Conservation (phyloP, 768 basidiomycete genomes). For the Cyclocybe cylindracea region DNA sequence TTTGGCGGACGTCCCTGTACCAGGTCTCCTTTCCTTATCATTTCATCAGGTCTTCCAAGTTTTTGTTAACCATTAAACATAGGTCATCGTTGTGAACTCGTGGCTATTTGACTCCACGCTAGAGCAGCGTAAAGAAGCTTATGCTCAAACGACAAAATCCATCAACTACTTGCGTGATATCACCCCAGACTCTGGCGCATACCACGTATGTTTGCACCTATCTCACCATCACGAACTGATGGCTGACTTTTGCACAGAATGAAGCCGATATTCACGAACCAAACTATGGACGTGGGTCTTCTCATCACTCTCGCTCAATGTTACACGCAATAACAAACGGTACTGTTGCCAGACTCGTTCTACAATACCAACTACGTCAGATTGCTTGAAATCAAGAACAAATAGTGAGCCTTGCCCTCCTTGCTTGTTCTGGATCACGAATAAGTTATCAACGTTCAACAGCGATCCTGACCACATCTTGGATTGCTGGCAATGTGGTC, state of each 20-base stretch:
- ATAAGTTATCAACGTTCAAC: not conserved
- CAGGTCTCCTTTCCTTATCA: not conserved
- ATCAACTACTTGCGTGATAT: not conserved
- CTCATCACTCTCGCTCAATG: not conserved
- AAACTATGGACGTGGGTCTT: not conserved
- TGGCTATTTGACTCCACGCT: slow-evolving; percentile 1
- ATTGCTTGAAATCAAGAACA: slow-evolving; percentile 2
- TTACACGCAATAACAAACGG: not conserved
- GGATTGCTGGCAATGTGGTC: slow-evolving; percentile 5
- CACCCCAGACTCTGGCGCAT: not conserved
- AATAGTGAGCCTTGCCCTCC: not conserved
- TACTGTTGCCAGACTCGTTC: not conserved
- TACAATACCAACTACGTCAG: not conserved
- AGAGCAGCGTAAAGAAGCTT: not conserved
- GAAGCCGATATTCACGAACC: slow-evolving; percentile 6
- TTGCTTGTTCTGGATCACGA: not conserved
- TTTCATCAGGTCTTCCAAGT: not conserved
- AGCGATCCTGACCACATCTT: slow-evolving; percentile 3
- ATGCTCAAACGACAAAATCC: not conserved
- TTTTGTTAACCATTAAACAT: not conserved
- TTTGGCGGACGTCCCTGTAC: slow-evolving; percentile 1
- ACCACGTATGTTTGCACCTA: not conserved
- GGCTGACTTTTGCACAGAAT: not conserved
- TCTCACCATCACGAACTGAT: not conserved
- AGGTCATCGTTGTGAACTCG: slow-evolving; percentile 3